phyloP scores from a whole-genome alignment of 139 green algal species.

The Pycnococcus provasolii region DNA sequence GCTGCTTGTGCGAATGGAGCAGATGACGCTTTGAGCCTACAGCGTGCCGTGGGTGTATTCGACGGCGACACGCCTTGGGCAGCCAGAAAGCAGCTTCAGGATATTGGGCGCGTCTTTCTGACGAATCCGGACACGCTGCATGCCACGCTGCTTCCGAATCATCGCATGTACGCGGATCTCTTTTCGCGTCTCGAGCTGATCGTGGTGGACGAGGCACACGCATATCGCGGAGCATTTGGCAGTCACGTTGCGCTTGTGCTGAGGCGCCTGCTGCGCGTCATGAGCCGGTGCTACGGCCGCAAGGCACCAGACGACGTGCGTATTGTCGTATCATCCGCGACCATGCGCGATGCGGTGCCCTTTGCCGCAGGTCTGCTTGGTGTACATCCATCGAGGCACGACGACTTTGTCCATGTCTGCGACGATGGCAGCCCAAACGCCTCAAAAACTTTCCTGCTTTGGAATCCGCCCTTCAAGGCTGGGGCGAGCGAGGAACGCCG shows the following conservation, averaged over 20 bases:
- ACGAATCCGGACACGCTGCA: slow-evolving; percentile 98
- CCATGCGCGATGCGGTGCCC: slow-evolving; percentile 32
- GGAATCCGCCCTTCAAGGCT: too few species aligned
- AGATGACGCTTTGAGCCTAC: too few species aligned
- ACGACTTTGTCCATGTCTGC: too few species aligned
- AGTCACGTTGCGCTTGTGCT: slow-evolving; percentile 77
- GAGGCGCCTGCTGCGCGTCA: slow-evolving; percentile 69
- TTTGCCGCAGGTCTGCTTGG: neutral
- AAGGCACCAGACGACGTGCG: slow-evolving; percentile 3
- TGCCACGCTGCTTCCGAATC: slow-evolving; percentile 60
- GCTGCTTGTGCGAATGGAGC: too few species aligned
- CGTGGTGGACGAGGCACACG: slow-evolving; percentile 85
- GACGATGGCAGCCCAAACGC: too few species aligned
- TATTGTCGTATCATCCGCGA: slow-evolving; percentile 69
- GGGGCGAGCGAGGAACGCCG: too few species aligned
- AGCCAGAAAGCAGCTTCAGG: slow-evolving; percentile 37
- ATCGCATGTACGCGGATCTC: slow-evolving; percentile 54
- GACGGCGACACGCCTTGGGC: slow-evolving; percentile 69
- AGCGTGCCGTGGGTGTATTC: slow-evolving; percentile 43
- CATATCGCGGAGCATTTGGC: slow-evolving; percentile 70
- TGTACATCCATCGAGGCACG: too few species aligned
- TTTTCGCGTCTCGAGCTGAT: slow-evolving; percentile 38
- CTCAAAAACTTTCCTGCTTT: too few species aligned
- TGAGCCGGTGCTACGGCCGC: slow-evolving; percentile 3
- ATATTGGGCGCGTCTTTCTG: slow-evolving; percentile 56